Conservation (phyloP, 202 grass and related monocot genomes). For the Carex sylvatica region DNA sequence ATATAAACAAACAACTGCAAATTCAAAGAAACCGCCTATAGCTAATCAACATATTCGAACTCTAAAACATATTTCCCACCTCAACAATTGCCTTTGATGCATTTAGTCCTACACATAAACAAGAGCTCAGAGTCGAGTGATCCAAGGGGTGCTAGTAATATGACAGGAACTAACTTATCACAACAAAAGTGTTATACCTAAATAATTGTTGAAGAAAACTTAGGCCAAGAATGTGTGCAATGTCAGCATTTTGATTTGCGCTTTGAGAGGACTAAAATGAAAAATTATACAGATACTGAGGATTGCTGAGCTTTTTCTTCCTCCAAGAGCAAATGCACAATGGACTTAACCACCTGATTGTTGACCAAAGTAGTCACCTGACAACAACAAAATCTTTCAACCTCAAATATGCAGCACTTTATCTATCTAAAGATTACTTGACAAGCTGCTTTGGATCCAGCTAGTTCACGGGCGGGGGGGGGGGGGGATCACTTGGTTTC, state of each 20-base stretch:
- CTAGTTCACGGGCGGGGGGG: background rate
- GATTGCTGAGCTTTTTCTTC: slow-evolving; percentile 72
- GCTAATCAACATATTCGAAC: background rate
- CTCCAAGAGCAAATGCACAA: slow-evolving; percentile 86
- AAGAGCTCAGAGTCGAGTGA: background rate
- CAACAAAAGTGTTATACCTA: slow-evolving; percentile 7
- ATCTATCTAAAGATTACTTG: background rate
- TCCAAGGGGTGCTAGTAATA: background rate
- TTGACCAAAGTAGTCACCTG: slow-evolving; percentile 75
- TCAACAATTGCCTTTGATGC: background rate
- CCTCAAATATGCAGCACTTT: background rate
- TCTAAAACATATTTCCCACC: background rate
- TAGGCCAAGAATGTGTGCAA: background rate
- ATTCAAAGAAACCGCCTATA: background rate
- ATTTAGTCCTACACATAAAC: background rate
- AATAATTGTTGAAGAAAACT: background rate
- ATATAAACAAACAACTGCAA: no score
- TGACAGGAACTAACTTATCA: background rate
- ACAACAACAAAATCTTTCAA: slow-evolving; percentile 28
- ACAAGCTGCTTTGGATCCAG: background rate
- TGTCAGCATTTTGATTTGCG: slow-evolving; percentile 20
- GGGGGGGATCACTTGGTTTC: no score
- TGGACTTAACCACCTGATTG: slow-evolving; percentile 87
- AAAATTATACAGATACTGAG: slow-evolving; percentile 18
- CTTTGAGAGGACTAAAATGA: slow-evolving; percentile 18